Conservation (phyloP, 768 basidiomycete species). For the Tricholoma bakamatsutake region DNA sequence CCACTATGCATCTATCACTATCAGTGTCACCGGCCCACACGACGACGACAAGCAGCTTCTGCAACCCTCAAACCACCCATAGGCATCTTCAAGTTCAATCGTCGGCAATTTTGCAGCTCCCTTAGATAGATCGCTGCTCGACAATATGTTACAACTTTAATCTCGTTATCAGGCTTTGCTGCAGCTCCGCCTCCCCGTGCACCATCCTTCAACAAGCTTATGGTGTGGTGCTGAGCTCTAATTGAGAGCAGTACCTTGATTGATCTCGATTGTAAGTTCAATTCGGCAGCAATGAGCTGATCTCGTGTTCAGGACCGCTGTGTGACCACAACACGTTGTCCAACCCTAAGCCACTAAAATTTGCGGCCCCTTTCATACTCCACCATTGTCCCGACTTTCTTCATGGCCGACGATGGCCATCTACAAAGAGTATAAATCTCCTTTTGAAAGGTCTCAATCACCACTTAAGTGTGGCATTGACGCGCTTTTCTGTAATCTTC, state of each 20-base stretch:
- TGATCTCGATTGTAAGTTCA: too few relatives aligned
- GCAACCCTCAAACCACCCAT: background rate
- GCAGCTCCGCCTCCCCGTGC: too few relatives aligned
- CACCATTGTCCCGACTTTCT: background rate
- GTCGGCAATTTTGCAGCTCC: background rate
- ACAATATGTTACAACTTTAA: too few relatives aligned
- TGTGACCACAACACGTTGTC: constrained; percentile 5
- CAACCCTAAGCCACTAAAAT: background rate
- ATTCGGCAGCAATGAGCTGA: background rate
- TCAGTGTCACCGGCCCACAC: background rate
- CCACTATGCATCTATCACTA: background rate
- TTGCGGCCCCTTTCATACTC: background rate
- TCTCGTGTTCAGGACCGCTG: constrained; percentile 1
- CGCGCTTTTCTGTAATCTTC: background rate
- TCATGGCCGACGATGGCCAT: background rate
- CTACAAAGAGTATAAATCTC: background rate
- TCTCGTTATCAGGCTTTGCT: too few relatives aligned
- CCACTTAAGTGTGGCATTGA: background rate
- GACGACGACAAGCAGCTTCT: background rate
- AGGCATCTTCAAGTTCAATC: background rate
- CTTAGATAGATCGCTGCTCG: too few relatives aligned
- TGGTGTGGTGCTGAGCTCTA: too few relatives aligned
- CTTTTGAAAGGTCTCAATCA: background rate
- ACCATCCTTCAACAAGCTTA: too few relatives aligned
- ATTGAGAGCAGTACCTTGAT: too few relatives aligned